These are phyloP conservation scores for Wolfiporia cocos DNA, from an alignment of 1,284 basidiomycete genomes.

Conservation along the genomic window DNA sequence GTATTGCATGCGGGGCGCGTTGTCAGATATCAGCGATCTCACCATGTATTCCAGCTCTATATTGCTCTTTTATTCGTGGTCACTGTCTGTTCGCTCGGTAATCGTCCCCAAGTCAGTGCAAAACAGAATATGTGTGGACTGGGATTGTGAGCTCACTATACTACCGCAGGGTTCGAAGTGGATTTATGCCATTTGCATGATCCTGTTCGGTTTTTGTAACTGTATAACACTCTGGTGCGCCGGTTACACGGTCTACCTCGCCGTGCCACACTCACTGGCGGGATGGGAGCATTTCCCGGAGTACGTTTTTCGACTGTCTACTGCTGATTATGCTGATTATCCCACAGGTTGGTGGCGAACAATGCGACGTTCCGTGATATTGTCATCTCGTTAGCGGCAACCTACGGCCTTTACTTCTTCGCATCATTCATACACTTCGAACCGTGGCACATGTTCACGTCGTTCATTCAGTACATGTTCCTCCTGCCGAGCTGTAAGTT, in stretches of 20 bases:
- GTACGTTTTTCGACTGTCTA: conserved; percentile 31
- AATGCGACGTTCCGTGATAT: conserved; percentile 79
- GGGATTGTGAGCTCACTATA: no score
- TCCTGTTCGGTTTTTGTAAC: conserved; percentile 73
- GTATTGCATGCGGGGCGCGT: no score
- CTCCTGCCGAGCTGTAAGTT: conserved; percentile 66
- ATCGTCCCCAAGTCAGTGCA: conserved; percentile 67
- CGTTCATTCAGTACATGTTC: conserved; percentile 82
- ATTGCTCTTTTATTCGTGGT: conserved; percentile 73
- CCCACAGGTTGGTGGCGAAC: conserved; percentile 46
- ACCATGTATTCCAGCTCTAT: conserved; percentile 43
- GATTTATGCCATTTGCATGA: conserved; percentile 71
- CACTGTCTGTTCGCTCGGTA: conserved; percentile 79
- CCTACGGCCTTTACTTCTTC: conserved; percentile 87
- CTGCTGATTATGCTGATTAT: conserved; percentile 4
- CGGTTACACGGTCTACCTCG: conserved; percentile 80
- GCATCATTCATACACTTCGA: conserved; percentile 84
- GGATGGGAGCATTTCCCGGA: conserved; percentile 70
- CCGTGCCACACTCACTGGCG: conserved; percentile 65
- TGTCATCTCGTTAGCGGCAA: conserved; percentile 74
- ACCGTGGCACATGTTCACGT: conserved; percentile 94
- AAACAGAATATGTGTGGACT: no score
- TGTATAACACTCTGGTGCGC: conserved; percentile 84
- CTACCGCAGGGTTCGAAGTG: conserved; percentile 73
- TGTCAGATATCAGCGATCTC: no score